Evolutionary conservation across 352 stramenopile genomes (phyloP), one percentile per base, ranked within the genome.

Genomic region (Pythium folliculosum): DNA sequence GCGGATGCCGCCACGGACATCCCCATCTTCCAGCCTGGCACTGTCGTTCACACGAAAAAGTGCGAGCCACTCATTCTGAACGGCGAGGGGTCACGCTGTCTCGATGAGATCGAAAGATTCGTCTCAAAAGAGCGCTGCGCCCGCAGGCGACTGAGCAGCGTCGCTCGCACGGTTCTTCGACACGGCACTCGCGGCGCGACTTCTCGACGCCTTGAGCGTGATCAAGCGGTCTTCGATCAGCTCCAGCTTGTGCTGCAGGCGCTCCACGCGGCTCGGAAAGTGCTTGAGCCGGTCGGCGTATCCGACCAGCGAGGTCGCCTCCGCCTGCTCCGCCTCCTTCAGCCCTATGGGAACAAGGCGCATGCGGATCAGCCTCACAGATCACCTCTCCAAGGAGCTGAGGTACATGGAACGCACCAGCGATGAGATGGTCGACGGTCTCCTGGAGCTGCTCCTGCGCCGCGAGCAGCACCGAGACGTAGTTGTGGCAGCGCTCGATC

Each of bases 401-500:
- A 13, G 13, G 43, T 8, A 50, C 44, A 50, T 40, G 35, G 50
- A 27, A 17, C 55, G 0, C 73, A 92, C 84, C 81, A 22, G 77
- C 72, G 37, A 89, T 75, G 10, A 92, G 78, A 57, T 78, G 62
- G 49, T 88, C 81, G 38, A 92, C 72, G 1, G 84, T 92, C 25
- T 77, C 56, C 51, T 93, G 86, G 21, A 95, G 78, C 54, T 91
- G 78, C 48, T 86, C 77, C 62, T 95, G 84, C 23, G 84, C 86
- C 10, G 72, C 78, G 47, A 92, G 56, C 56, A 95, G 73, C 63
- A 90, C 72, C 40, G 76, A 72, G 53, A 93, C 84, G 67, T 95
- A 92, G 60, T 80, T 77, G 71, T 93, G 74, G 50, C 86, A 95
- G 30, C 85, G 84, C 58, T 92, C 84, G 23, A 95, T 78, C 64